phyloP scores from a whole-genome alignment of 768 basidiomycete genomes.

The Russula foetens region DNA sequence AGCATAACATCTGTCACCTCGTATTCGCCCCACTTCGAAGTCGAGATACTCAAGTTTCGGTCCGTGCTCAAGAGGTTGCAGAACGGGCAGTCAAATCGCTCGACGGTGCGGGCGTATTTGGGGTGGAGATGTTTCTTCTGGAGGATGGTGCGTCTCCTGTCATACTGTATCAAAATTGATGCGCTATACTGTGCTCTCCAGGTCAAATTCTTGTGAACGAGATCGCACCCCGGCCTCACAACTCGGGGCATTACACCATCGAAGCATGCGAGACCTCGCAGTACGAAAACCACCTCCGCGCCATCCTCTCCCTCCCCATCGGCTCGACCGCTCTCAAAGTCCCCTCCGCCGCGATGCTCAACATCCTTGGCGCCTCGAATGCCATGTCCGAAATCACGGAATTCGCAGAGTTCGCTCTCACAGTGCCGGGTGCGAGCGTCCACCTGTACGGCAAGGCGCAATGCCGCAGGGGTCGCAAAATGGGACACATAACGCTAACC shows the following conservation, averaged over 20 bases:
- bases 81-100: slow-evolving; percentile 74
- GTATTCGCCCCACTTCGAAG: slow-evolving; percentile 83
- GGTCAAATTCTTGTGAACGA: slow-evolving; percentile 85
- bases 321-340: slow-evolving; percentile 86
- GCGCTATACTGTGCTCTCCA: slow-evolving; percentile 24
- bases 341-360: slow-evolving; percentile 86
- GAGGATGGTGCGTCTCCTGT: slow-evolving; percentile 53
- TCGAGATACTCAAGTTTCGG: slow-evolving; percentile 43
- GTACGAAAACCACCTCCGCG: slow-evolving; percentile 94
- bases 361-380: slow-evolving; percentile 80
- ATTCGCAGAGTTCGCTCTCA: slow-evolving; percentile 52
- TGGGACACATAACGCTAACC: slow-evolving; percentile 94
- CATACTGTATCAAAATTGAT: not conserved
- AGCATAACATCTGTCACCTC: slow-evolving; percentile 87
- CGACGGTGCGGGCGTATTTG: slow-evolving; percentile 88
- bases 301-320: slow-evolving; percentile 83
- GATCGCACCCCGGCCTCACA: slow-evolving; percentile 96
- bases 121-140: slow-evolving; percentile 97
- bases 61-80: slow-evolving; percentile 62
- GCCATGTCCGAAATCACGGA: slow-evolving; percentile 50
- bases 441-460: slow-evolving; percentile 96
- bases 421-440: slow-evolving; percentile 64
- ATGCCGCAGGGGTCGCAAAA: slow-evolving; percentile 86
- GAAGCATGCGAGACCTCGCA: slow-evolving; percentile 96
- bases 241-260: slow-evolving; percentile 98